Evolutionary conservation across 192 early-diverging fungal genomes (phyloP), one percentile per base, ranked within the genome.

Genomic region (Lunasporangiospora selenospora): DNA sequence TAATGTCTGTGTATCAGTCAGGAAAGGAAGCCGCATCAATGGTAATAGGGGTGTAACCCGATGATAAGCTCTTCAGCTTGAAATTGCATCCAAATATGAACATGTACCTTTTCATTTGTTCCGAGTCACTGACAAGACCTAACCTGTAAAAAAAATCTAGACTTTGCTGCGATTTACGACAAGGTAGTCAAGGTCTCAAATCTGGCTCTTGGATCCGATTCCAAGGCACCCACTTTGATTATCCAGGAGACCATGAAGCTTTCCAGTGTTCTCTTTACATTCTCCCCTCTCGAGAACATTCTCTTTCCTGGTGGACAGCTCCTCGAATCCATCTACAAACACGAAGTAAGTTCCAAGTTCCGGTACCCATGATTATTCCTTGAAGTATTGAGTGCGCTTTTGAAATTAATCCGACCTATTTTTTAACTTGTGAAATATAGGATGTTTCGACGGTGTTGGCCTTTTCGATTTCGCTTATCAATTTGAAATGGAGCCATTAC

Each of bases 401-500:
- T 24, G 23, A 38, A 40, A 26, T 53, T 26, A 40, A 4, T 26
- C 26, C 13, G n/a, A 13, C 10, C 2, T 42, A 24, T 47, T 36
- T 39, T 41, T 11, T 41, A 8, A 31, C 33, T n/a, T 26, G 13
- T 55, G 19, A 30, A 11, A 46, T 49, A 41, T 39, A 88, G 73
- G 81, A 90, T 63, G 53, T 77, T 3, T 55, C 78, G n/a, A 62
- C 76, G 24, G 81, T 92, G 12, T 79, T 92, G 43, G 75, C 83
- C 12, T 92, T 95, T 76, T 81, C 78, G 15, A 77, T 94, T 52
- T 76, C 83, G 4, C 77, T 95, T 10, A 79, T 81, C 26, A 81
- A 83, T 15, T 51, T 89, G 13, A 81, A 82, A 40, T 90, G 92
- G 87, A 58, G 76, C 30, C 86, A 93, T 50, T 92, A 85, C 62